Evolutionary conservation across 176 grass and related monocot species (phyloP).

Genomic region (Carex myosuroides): DNA sequence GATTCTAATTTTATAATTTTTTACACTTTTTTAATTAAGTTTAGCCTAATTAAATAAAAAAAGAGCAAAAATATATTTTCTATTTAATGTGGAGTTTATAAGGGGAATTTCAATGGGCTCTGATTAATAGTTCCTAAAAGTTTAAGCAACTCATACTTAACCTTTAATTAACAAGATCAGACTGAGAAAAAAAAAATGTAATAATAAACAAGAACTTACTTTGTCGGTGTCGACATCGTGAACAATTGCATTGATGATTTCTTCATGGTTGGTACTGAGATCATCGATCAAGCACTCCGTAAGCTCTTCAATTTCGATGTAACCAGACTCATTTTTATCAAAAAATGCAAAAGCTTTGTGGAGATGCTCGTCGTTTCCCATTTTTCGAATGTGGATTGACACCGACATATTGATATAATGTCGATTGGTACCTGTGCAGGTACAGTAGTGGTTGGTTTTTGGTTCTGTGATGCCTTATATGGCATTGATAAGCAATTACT

Average conservation of each 20-base stretch:
- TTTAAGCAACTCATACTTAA: background rate
- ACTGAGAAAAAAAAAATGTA: background rate
- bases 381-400: conserved; percentile 60
- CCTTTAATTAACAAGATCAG: background rate
- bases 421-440: background rate
- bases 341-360: too few relatives aligned
- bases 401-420: background rate
- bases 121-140: background rate
- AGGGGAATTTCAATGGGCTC: background rate
- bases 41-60: background rate
- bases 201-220: conserved; percentile 13
- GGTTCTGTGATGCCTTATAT: background rate
- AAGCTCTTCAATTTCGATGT: too few relatives aligned
- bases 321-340: too few relatives aligned
- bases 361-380: conserved; percentile 72
- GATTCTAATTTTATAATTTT: background rate
- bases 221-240: conserved; percentile 69
- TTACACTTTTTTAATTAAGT: background rate
- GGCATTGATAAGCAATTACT: background rate
- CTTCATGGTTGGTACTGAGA: conserved; percentile 48
- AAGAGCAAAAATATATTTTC: background rate
- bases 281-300: too few relatives aligned
- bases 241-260: conserved; percentile 62
- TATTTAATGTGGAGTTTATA: background rate
- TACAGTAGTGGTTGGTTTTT: background rate